Evolutionary conservation across 208 protist species (phyloP).

Genomic region (Leishmania mexicana): DNA sequence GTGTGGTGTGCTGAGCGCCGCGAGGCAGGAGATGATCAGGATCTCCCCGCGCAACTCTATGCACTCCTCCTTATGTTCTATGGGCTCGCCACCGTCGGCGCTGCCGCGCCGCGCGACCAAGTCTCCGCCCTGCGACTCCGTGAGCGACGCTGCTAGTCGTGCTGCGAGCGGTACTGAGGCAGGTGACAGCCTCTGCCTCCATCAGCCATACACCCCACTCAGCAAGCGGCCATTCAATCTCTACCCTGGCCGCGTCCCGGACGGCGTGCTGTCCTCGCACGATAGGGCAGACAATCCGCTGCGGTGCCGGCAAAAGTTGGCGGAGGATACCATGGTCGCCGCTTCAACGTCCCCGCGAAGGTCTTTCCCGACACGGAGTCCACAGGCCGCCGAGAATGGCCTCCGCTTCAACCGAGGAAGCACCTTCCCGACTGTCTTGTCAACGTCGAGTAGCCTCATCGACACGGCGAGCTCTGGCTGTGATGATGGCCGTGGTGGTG

Average conservation of each 20-base stretch:
- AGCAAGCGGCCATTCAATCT: constrained; percentile 14
- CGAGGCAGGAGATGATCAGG: constrained; percentile 3
- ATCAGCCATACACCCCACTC: constrained; percentile 19
- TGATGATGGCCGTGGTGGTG: not conserved
- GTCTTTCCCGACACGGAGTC: not conserved
- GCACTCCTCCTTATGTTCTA: constrained; percentile 1
- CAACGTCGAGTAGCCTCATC: constrained; percentile 3
- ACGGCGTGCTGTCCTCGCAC: not conserved
- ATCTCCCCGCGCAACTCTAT: not conserved
- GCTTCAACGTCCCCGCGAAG: not conserved
- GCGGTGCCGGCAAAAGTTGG: not conserved
- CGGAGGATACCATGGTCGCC: not conserved
- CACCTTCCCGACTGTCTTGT: constrained; percentile 11
- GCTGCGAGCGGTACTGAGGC: not conserved
- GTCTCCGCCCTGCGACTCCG: not conserved
- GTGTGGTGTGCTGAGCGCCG: not conserved
- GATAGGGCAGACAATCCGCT: not conserved
- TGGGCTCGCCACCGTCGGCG: constrained; percentile 15
- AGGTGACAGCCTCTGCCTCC: not conserved
- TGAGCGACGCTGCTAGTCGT: not conserved
- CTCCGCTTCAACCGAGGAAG: constrained; percentile 10
- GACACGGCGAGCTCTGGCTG: not conserved
- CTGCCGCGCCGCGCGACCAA: constrained; percentile 11
- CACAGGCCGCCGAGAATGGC: not conserved
- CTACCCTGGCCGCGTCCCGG: constrained; percentile 1